These are phyloP conservation scores for Neostapfia colusana DNA, from an alignment of 176 grass and related monocot species.

Conservation along the genomic window DNA sequence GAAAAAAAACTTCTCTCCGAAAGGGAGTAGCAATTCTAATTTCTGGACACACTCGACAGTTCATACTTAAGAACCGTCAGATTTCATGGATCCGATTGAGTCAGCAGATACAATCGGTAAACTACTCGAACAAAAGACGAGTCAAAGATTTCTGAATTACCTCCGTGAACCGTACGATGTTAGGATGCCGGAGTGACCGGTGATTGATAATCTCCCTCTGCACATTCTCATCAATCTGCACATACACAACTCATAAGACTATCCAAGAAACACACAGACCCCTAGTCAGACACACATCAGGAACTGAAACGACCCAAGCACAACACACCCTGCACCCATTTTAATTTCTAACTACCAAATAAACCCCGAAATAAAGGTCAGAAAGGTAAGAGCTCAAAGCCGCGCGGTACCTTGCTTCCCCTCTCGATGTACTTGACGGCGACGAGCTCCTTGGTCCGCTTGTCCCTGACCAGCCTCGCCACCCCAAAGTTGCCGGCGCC, in stretches of 20 bases:
- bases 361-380: conserved; percentile 15
- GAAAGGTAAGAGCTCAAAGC: background rate
- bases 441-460: conserved; percentile 75
- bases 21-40: no score
- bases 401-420: conserved; percentile 70
- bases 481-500: conserved; percentile 91
- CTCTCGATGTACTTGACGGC: conserved; percentile 98
- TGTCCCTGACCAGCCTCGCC: conserved; percentile 83
- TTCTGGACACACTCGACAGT: background rate
- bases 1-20: no score
- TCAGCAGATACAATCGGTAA: background rate
- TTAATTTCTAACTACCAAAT: background rate
- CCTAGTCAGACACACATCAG: background rate
- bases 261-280: conserved; percentile 13
- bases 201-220: conserved; percentile 99
- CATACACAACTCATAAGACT: background rate
- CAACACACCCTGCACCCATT: background rate
- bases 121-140: background rate
- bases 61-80: background rate
- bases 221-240: conserved; percentile 96
- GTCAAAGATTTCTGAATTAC: conserved; percentile 35
- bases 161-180: conserved; percentile 91
- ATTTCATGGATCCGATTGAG: background rate
- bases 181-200: conserved; percentile 76
- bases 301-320: background rate